phyloP scores from a whole-genome alignment of 148 eudicot genomes.

The Spergularia marina region DNA sequence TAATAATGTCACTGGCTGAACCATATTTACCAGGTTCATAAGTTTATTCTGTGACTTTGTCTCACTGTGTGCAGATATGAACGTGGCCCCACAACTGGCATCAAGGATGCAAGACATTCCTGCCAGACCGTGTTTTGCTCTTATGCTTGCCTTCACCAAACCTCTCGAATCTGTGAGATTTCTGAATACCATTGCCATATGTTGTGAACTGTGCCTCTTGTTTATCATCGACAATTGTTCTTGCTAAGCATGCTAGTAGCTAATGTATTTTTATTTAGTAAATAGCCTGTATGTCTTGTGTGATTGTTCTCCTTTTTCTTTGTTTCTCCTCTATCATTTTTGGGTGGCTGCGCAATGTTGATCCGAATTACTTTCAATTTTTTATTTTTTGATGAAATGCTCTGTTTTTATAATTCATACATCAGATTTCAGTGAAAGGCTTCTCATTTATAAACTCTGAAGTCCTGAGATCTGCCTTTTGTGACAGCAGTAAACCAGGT shows the following conservation, averaged over 20 bases:
- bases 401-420: neutral
- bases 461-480: slow-evolving; percentile 65
- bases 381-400: neutral
- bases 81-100: slow-evolving; percentile 56
- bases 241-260: neutral
- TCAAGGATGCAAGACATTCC: slow-evolving; percentile 59
- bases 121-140: slow-evolving; percentile 72
- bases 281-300: neutral
- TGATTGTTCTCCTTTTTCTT: neutral
- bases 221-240: neutral
- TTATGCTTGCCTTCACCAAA: slow-evolving; percentile 85
- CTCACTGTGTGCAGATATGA: slow-evolving; percentile 45
- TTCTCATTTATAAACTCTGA: slow-evolving; percentile 65
- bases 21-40: neutral
- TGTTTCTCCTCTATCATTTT: too few relatives aligned
- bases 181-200: slow-evolving; percentile 3
- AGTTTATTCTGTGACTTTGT: neutral
- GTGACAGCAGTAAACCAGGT: slow-evolving; percentile 93
- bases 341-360: neutral
- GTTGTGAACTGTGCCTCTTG: neutral
- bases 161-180: slow-evolving; percentile 68
- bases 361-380: neutral
- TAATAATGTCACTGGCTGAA: neutral
- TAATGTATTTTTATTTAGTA: neutral
- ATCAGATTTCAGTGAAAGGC: slow-evolving; percentile 71